Conservation (phyloP, 2,329 filamentous ascomycete species). For the Colletotrichum falcatum region DNA sequence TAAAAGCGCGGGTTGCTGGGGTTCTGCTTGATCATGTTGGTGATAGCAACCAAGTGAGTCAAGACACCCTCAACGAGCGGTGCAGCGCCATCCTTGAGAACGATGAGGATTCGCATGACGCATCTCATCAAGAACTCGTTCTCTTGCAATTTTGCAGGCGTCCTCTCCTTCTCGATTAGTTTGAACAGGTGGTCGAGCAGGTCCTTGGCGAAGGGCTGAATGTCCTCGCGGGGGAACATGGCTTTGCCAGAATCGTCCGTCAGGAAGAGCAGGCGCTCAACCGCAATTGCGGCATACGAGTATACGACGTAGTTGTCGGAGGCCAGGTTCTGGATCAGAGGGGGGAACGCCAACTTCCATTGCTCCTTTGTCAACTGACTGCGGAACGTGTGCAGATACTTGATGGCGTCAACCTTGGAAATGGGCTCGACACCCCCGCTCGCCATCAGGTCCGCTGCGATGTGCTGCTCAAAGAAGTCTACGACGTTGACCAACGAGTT, state of each 20-base stretch:
- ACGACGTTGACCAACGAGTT: slow-evolving; percentile 91
- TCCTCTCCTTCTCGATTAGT: slow-evolving; percentile 85
- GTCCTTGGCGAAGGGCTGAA: slow-evolving; percentile 85
- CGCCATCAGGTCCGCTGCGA: slow-evolving; percentile 88
- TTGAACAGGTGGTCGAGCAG: slow-evolving; percentile 91
- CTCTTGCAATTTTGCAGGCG: slow-evolving; percentile 94
- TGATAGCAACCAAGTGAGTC: slow-evolving; percentile 87
- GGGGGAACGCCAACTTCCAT: slow-evolving; percentile 89
- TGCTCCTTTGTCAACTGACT: slow-evolving; percentile 92
- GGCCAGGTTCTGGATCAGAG: slow-evolving; percentile 90
- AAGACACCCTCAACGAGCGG: slow-evolving; percentile 83
- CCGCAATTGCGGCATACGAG: slow-evolving; percentile 94
- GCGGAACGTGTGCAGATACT: slow-evolving; percentile 96
- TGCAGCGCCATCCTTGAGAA: slow-evolving; percentile 85
- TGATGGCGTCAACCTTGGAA: slow-evolving; percentile 97
- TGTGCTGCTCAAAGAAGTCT: slow-evolving; percentile 93
- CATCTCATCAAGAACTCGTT: slow-evolving; percentile 99
- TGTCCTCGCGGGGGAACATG: slow-evolving; percentile 82
- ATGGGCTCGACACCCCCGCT: slow-evolving; percentile 80
- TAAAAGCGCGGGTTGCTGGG: slow-evolving; percentile 98
- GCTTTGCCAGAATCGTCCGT: slow-evolving; percentile 80
- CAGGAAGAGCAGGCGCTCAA: slow-evolving; percentile 92
- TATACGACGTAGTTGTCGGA: slow-evolving; percentile 96
- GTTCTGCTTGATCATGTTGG: slow-evolving; percentile 91
- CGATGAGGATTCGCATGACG: slow-evolving; percentile 96